These are phyloP conservation scores for Botryobasidium botryosum DNA, from an alignment of 768 basidiomycete species.

Conservation along the genomic window DNA sequence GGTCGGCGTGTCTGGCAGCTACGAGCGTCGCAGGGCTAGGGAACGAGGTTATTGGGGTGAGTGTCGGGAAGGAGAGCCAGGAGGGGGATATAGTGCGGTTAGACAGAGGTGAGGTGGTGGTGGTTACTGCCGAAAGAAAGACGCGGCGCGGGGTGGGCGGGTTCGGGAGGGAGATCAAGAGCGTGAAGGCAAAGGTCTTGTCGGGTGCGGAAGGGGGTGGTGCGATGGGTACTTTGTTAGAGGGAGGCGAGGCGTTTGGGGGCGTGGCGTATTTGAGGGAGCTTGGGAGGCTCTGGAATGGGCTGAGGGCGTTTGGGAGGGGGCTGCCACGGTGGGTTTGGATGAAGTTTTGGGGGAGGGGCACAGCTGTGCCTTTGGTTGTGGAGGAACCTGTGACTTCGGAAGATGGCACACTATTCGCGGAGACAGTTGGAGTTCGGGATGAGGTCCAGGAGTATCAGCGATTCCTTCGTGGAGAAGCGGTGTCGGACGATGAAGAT, in stretches of 20 bases:
- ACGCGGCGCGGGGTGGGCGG: conserved; percentile 20
- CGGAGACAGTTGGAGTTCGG: not conserved
- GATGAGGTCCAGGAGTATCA: conserved; percentile 21
- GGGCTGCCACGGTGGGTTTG: conserved; percentile 12
- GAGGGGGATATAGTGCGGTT: conserved; percentile 6
- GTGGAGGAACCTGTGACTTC: not conserved
- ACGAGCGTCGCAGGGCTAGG: conserved; percentile 54
- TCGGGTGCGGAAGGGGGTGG: not conserved
- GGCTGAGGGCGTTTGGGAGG: conserved; percentile 18
- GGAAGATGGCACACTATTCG: not conserved
- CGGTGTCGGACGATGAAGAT: conserved; percentile 32
- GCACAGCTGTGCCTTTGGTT: not conserved
- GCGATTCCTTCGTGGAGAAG: conserved; percentile 45
- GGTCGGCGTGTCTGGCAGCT: conserved; percentile 59
- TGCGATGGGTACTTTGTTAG: conserved; percentile 13
- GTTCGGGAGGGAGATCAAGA: conserved; percentile 35
- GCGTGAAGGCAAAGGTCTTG: conserved; percentile 18
- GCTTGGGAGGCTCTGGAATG: conserved; percentile 21
- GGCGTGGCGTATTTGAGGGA: conserved; percentile 28
- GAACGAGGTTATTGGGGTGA: conserved; percentile 50
- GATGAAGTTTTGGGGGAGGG: conserved; percentile 1
- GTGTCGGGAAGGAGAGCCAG: conserved; percentile 8
- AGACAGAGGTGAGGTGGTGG: conserved; percentile 10
- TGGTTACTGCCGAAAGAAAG: not conserved
- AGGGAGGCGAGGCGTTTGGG: conserved; percentile 25